phyloP scores from a whole-genome alignment of 2,329 filamentous ascomycete species.

The Colletotrichum acutatum region DNA sequence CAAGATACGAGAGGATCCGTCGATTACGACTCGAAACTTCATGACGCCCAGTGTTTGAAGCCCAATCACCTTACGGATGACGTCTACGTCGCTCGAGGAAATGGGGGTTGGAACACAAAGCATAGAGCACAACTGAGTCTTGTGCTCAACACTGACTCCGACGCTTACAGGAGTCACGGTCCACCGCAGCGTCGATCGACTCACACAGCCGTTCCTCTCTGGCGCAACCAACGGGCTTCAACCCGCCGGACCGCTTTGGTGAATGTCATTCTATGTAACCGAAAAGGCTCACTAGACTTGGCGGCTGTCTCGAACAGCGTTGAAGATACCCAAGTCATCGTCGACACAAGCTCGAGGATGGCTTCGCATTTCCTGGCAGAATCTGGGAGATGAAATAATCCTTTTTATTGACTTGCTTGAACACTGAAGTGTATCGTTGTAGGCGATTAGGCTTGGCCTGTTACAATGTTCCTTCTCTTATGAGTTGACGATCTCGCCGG shows the following conservation, averaged over 20 bases:
- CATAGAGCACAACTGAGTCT: background rate
- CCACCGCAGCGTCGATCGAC: background rate
- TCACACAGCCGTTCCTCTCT: background rate
- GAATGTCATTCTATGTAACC: background rate
- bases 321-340: background rate
- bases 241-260: background rate
- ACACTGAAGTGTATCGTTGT: background rate
- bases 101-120: background rate
- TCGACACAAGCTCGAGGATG: background rate
- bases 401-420: background rate
- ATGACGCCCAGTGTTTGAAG: background rate
- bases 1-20: conserved; percentile 12
- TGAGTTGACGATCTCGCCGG: background rate
- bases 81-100: background rate
- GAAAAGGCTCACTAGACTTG: background rate
- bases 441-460: too few relatives aligned
- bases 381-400: background rate
- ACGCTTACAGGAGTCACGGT: background rate
- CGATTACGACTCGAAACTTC: background rate
- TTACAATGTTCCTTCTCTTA: too few relatives aligned
- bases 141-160: too few relatives aligned
- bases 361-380: background rate
- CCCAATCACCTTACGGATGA: background rate
- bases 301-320: too few relatives aligned
- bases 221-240: background rate